These are phyloP conservation scores for Metarhizium robertsii DNA, from an alignment of 2,329 filamentous ascomycete species.

Conservation along the genomic window DNA sequence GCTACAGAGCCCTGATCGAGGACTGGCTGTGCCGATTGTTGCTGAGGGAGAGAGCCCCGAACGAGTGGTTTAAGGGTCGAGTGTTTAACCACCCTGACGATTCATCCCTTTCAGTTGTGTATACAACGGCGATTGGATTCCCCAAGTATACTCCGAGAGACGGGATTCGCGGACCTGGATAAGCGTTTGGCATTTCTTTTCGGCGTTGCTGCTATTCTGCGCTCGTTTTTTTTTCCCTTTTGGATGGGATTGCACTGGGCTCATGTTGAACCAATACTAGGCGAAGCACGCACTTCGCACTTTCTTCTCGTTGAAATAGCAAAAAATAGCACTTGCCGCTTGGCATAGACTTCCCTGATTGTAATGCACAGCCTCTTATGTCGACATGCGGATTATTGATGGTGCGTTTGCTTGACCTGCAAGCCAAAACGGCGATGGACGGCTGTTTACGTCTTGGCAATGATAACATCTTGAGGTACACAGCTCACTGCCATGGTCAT, in stretches of 20 bases:
- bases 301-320: not conserved
- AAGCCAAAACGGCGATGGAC: too few relatives aligned
- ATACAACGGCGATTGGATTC: not conserved
- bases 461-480: too few relatives aligned
- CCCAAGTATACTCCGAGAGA: not conserved
- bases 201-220: not conserved
- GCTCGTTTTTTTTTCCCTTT: not conserved
- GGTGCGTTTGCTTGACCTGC: not conserved
- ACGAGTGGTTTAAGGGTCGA: slow-evolving; percentile 51
- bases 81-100: not conserved
- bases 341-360: not conserved
- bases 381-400: not conserved
- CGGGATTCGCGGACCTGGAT: not conserved
- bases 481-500: too few relatives aligned
- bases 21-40: slow-evolving; percentile 75
- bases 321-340: not conserved
- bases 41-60: slow-evolving; percentile 76
- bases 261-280: not conserved
- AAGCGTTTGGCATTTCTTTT: not conserved
- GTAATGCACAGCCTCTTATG: not conserved
- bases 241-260: not conserved
- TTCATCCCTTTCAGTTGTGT: not conserved
- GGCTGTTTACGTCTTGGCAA: too few relatives aligned
- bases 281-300: not conserved
- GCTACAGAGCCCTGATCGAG: slow-evolving; percentile 83